Conservation (phyloP, 805 yeast genomes). For the Zygotorulaspora danielsina region DNA sequence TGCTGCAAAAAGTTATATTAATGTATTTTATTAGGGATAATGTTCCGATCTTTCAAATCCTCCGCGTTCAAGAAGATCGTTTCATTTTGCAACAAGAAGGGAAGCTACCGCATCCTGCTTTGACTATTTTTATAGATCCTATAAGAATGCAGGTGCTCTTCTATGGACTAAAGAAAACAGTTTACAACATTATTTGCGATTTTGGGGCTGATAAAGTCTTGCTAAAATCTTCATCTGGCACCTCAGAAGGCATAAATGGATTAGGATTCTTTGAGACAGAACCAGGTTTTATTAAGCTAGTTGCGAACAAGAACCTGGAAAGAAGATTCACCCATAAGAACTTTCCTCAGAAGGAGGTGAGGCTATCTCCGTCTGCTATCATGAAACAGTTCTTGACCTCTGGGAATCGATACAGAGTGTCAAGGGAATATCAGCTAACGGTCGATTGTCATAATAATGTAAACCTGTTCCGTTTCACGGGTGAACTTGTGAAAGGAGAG, state of each 20-base stretch:
- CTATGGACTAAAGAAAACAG: background rate
- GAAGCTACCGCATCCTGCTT: background rate
- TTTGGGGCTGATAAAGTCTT: background rate
- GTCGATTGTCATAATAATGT: slow-evolving; percentile 4
- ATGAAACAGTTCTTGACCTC: slow-evolving; percentile 4
- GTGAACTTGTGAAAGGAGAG: background rate
- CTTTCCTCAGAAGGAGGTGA: too few relatives aligned
- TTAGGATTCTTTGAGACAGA: background rate
- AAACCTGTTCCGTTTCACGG: background rate
- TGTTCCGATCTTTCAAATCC: slow-evolving; percentile 1
- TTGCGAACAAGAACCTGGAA: background rate
- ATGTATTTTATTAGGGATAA: background rate
- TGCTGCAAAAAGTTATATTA: background rate
- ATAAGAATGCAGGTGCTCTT: slow-evolving; percentile 1
- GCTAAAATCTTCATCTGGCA: background rate
- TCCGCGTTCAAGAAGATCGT: slow-evolving; percentile 1
- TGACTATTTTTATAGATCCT: background rate
- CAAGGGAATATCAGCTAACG: background rate
- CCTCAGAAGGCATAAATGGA: background rate
- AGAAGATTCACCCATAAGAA: too few relatives aligned
- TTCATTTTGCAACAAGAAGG: slow-evolving; percentile 2
- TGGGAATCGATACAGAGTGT: background rate
- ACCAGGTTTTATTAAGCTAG: background rate
- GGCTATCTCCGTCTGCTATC: too few relatives aligned
- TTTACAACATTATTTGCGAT: slow-evolving; percentile 3